Evolutionary conservation across 495 filamentous ascomycete species (phyloP), one percentile per base, ranked within the genome.

Genomic region (Penicillium manginii): DNA sequence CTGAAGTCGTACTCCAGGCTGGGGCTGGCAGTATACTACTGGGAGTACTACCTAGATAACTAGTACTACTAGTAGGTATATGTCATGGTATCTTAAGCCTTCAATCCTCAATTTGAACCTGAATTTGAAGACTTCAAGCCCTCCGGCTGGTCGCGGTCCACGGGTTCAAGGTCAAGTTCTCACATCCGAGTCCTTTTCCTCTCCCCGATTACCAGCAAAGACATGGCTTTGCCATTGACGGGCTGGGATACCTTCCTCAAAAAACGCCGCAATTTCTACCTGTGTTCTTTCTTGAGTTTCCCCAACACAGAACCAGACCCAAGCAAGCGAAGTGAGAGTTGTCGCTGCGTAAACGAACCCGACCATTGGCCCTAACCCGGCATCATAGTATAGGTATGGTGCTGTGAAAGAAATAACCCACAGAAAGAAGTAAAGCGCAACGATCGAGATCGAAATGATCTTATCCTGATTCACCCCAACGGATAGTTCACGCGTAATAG

Each of bases 301-400:
- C 8, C 74, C 74, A 2, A 78, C 73, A 60, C 74, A 76, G 55
- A 78, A 78, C 63, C 66, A 78, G 17, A 67, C 64, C 58, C 69
- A 78, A n/a, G 66, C 70, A 3, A 75, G 51, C 18, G 65, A 54
- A 19, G 68, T 58, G 7, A 69, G 51, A 0, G 68, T 71, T 0
- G 68, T 71, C 12, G 61, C 73, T 6, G 64, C 65, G 46, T 75
- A 76, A 9, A 78, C 62, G 55, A 78, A 78, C 0, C 70, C 70
- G 12, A 73, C 55, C 73, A 69, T 78, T 10, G 74, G 72, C 1
- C 73, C 74, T 1, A 78, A 48, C n/a, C 63, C 59, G 0, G 63
- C 74, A 0, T 58, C 56, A 37, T 70, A 71, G 60, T 76, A 78
- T n/a, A 78, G 61, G 47, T 78, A 76, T 1, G 75, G 75, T 2